These are phyloP conservation scores for Naganishia onofrii DNA, from an alignment of 768 basidiomycete genomes.

Conservation along the genomic window DNA sequence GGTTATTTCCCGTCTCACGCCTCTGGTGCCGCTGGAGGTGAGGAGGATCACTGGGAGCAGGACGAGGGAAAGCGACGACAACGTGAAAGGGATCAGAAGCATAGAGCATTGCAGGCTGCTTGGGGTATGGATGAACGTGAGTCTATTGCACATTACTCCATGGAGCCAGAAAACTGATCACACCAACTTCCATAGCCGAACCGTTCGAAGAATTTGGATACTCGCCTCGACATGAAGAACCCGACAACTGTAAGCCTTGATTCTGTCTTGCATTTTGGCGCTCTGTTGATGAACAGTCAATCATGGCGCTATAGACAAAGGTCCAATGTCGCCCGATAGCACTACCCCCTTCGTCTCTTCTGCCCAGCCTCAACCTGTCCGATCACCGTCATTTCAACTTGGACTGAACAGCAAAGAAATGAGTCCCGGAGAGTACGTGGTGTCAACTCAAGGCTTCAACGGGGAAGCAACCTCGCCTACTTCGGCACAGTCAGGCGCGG, in stretches of 20 bases:
- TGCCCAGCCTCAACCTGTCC: constrained; percentile 17
- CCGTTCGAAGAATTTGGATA: constrained; percentile 49
- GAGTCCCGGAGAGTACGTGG: not conserved
- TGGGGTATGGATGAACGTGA: constrained; percentile 52
- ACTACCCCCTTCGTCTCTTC: constrained; percentile 27
- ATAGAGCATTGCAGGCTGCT: constrained; percentile 49
- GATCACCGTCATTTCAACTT: constrained; percentile 16
- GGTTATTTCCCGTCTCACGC: constrained; percentile 40
- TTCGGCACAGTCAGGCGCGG: not conserved
- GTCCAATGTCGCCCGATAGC: constrained; percentile 35
- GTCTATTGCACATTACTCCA: constrained; percentile 22
- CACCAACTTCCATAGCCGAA: constrained; percentile 41
- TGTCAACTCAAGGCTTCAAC: not conserved
- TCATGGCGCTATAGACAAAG: constrained; percentile 25
- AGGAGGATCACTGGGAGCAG: constrained; percentile 38
- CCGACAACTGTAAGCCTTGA: constrained; percentile 15
- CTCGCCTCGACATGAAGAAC: constrained; percentile 38
- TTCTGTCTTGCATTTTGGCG: not conserved
- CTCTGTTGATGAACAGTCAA: not conserved
- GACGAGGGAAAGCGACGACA: constrained; percentile 42
- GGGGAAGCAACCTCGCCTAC: constrained; percentile 4
- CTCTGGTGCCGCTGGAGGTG: constrained; percentile 2
- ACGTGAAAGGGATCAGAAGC: constrained; percentile 47
- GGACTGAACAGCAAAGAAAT: constrained; percentile 1
- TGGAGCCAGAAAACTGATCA: not conserved